Conservation (phyloP, 2,329 filamentous ascomycete species). For the Verticillium isaacii region DNA sequence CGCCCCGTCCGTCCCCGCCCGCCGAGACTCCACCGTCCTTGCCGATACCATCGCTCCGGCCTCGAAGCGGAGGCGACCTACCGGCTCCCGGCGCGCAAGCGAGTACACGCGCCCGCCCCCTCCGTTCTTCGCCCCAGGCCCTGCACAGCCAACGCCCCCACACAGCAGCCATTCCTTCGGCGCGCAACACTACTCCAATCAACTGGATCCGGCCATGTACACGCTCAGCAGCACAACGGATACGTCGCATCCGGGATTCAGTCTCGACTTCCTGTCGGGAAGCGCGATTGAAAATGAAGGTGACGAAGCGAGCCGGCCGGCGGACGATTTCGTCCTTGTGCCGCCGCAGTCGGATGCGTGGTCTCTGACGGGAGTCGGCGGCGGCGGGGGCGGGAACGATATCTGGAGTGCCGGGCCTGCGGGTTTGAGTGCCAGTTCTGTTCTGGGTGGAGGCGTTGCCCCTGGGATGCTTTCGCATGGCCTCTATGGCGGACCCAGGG, state of each 20-base stretch:
- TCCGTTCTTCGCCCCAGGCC: constrained; percentile 16
- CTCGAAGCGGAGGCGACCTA: constrained; percentile 23
- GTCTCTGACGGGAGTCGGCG: background rate
- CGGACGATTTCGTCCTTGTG: constrained; percentile 23
- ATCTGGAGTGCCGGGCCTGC: constrained; percentile 3
- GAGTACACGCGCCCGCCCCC: constrained; percentile 25
- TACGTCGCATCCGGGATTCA: constrained; percentile 11
- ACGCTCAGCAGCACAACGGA: constrained; percentile 14
- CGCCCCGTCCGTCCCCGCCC: constrained; percentile 2
- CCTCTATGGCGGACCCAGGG: background rate
- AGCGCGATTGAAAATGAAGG: constrained; percentile 22
- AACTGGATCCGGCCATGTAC: constrained; percentile 19
- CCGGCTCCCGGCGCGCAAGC: constrained; percentile 20
- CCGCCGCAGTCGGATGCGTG: constrained; percentile 17
- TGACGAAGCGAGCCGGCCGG: constrained; percentile 7
- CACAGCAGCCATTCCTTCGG: constrained; percentile 9
- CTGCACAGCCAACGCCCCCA: constrained; percentile 13
- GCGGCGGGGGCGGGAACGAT: background rate
- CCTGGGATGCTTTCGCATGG: background rate
- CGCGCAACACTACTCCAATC: constrained; percentile 13
- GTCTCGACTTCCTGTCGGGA: constrained; percentile 21
- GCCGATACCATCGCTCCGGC: constrained; percentile 14
- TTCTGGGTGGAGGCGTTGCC: constrained; percentile 11
- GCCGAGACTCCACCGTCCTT: background rate
- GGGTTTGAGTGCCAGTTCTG: constrained; percentile 22